phyloP scores from a whole-genome alignment of 2,329 filamentous ascomycete species.

The Mollisia scopiformis region DNA sequence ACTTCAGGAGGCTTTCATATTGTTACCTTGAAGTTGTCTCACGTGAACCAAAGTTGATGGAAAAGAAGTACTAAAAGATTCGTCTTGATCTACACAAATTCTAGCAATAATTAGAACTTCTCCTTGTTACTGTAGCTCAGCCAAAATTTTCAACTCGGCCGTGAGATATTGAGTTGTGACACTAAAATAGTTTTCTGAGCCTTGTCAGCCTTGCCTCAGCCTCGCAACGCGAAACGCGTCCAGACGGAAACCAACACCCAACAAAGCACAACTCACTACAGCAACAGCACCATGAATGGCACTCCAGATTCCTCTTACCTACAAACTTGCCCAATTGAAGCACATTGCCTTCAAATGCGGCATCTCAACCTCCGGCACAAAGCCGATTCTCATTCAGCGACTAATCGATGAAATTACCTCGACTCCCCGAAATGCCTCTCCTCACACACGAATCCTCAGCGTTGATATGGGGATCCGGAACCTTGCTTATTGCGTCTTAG shows the following conservation, averaged over 20 bases:
- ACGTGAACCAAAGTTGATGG: no score
- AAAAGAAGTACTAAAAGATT: no score
- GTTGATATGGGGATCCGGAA: slow-evolving; percentile 88
- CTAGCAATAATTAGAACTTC: no score
- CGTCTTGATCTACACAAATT: no score
- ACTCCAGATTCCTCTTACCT: slow-evolving; percentile 32
- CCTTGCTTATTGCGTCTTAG: slow-evolving; percentile 71
- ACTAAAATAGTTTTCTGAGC: no score
- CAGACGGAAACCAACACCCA: not conserved
- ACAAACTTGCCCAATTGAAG: slow-evolving; percentile 59
- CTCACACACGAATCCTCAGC: slow-evolving; percentile 60
- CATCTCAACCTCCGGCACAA: slow-evolving; percentile 60
- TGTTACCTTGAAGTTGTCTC: no score
- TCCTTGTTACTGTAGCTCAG: not conserved
- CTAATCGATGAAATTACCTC: slow-evolving; percentile 45
- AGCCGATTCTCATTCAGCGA: slow-evolving; percentile 54
- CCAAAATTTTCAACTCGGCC: no score
- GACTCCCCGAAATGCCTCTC: slow-evolving; percentile 12
- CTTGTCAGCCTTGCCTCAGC: slow-evolving; percentile 14
- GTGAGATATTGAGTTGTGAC: no score
- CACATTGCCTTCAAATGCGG: slow-evolving; percentile 63
- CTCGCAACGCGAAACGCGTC: slow-evolving; percentile 12
- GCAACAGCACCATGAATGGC: slow-evolving; percentile 33
- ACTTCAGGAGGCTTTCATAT: no score
- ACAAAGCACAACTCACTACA: not conserved